Percentiles rank a stretch among this genome's conserved stretches.
Conservation (phyloP, 805 yeast species). For the Danielia reshetovae region DNA sequence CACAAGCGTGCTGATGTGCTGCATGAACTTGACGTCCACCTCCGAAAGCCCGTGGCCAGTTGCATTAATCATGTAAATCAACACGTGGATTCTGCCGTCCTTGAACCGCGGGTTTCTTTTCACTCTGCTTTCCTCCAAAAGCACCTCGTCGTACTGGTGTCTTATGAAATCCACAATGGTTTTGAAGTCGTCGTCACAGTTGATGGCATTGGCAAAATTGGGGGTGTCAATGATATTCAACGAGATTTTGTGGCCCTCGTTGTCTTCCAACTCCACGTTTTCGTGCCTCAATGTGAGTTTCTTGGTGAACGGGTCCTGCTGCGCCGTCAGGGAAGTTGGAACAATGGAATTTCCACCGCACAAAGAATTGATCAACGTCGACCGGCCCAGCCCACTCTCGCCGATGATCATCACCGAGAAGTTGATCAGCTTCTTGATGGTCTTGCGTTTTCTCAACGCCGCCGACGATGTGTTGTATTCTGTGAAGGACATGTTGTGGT, state of each 20-base stretch:
- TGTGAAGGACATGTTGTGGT: conserved; percentile 9
- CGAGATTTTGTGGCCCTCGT: conserved; percentile 79
- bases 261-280: conserved; percentile 79
- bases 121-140: conserved; percentile 75
- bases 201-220: conserved; percentile 73
- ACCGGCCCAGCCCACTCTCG: conserved; percentile 81
- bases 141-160: conserved; percentile 79
- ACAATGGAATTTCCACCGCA: conserved; percentile 82
- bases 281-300: conserved; percentile 68
- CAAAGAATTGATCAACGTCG: conserved; percentile 87
- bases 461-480: conserved; percentile 31
- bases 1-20: conserved; percentile 38
- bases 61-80: conserved; percentile 42
- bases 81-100: conserved; percentile 76
- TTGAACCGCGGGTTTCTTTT: conserved; percentile 82
- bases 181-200: conserved; percentile 64
- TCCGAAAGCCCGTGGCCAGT: conserved; percentile 43
- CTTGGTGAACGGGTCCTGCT: conserved; percentile 48
- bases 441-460: conserved; percentile 62
- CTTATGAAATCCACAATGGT: conserved; percentile 72
- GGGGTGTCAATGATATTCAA: conserved; percentile 78
- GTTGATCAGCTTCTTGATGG: conserved; percentile 76
- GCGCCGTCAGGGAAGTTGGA: conserved; percentile 60
- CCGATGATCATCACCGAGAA: conserved; percentile 87
- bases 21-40: conserved; percentile 40